Percentiles rank a stretch among this genome's conserved stretches.
Conservation (phyloP, 2,329 filamentous ascomycete genomes). For the Aureobasidium lini region DNA sequence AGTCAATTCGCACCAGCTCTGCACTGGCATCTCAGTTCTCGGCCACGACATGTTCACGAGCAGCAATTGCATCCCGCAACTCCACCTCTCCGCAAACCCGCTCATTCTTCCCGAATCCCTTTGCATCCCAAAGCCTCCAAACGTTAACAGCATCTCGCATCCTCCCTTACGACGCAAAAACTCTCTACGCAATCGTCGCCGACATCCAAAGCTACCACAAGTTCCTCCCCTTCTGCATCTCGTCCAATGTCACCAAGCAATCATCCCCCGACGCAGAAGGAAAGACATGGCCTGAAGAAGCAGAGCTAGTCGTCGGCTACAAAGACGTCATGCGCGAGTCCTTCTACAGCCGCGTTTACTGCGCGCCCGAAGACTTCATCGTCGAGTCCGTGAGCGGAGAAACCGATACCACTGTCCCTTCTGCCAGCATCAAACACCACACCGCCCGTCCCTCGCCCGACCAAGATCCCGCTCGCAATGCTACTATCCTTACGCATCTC, state of each 20-base stretch:
- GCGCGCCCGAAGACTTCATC: conserved; percentile 55
- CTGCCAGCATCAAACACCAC: conserved; percentile 36
- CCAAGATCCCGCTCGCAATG: conserved; percentile 29
- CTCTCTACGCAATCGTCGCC: conserved; percentile 79
- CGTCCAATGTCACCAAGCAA: conserved; percentile 69
- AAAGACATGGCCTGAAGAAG: conserved; percentile 61
- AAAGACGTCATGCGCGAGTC: conserved; percentile 71
- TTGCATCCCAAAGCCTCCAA: conserved; percentile 52
- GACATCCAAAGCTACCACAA: conserved; percentile 75
- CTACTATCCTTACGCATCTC: conserved; percentile 56
- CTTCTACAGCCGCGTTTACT: conserved; percentile 74
- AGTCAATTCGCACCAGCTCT: conserved; percentile 21
- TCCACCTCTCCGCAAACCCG: conserved; percentile 23
- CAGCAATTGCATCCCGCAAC: background rate
- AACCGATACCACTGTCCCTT: conserved; percentile 39
- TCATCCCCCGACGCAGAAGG: conserved; percentile 47
- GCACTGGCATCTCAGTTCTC: conserved; percentile 5
- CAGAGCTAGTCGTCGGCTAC: conserved; percentile 78
- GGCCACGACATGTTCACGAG: background rate
- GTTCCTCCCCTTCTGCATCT: conserved; percentile 89
- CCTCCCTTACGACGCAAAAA: conserved; percentile 62
- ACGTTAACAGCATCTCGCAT: conserved; percentile 65
- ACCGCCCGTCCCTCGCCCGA: conserved; percentile 28
- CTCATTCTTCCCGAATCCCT: conserved; percentile 39
- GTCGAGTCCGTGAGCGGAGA: conserved; percentile 72